A percentile compares a stretch with the other conserved stretches of the same genome.
Evolutionary conservation across 2,329 filamentous ascomycete genomes (phyloP).

Genomic region (Chrysosporium keratinophilum): DNA sequence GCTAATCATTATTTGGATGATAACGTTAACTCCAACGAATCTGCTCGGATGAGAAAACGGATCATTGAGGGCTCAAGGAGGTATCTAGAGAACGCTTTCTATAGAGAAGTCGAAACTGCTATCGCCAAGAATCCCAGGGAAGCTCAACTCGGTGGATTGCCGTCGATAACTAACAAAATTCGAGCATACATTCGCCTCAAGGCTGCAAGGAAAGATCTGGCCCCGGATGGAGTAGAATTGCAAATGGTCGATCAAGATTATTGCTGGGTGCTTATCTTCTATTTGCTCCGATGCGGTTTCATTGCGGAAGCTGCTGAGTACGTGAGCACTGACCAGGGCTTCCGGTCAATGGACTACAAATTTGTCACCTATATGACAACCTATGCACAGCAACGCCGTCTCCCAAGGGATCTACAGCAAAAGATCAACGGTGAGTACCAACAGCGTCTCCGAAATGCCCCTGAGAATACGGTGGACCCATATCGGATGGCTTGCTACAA

Average conservation of each 20-base stretch:
- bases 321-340: slow-evolving; percentile 67
- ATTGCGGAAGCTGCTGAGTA: slow-evolving; percentile 77
- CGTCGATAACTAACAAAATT: slow-evolving; percentile 79
- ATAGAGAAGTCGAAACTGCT: slow-evolving; percentile 62
- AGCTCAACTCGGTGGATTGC: slow-evolving; percentile 78
- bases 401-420: slow-evolving; percentile 69
- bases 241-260: slow-evolving; percentile 73
- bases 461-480: slow-evolving; percentile 79
- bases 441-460: slow-evolving; percentile 70
- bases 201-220: slow-evolving; percentile 69
- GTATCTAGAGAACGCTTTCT: slow-evolving; percentile 74
- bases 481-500: slow-evolving; percentile 98
- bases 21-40: slow-evolving; percentile 51
- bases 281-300: slow-evolving; percentile 74
- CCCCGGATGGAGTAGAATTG: slow-evolving; percentile 67
- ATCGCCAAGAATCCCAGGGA: slow-evolving; percentile 78
- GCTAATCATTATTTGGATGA: slow-evolving; percentile 68
- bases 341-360: slow-evolving; percentile 80
- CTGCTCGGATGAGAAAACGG: slow-evolving; percentile 60
- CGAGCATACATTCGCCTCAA: slow-evolving; percentile 82
- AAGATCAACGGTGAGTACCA: slow-evolving; percentile 85
- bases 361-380: slow-evolving; percentile 80
- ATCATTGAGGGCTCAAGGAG: slow-evolving; percentile 69
- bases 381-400: slow-evolving; percentile 68
- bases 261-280: slow-evolving; percentile 91